Conservation (phyloP, 2,329 filamentous ascomycete species). For the Oidium heveae region DNA sequence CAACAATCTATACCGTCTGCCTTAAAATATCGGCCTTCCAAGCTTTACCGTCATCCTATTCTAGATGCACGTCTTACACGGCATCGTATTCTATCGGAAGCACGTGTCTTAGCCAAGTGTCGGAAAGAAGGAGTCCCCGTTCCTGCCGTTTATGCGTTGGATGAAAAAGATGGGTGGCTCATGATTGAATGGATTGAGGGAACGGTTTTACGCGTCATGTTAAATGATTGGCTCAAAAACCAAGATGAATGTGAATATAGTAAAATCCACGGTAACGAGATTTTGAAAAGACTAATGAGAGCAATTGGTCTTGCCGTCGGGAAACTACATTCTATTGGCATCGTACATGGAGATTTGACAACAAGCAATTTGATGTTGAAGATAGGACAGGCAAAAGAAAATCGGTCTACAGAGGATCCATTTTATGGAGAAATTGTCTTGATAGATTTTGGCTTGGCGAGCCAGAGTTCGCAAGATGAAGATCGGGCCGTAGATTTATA, state of each 20-base stretch:
- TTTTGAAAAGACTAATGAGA: constrained; percentile 36
- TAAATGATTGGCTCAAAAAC: constrained; percentile 41
- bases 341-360: constrained; percentile 87
- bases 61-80: constrained; percentile 74
- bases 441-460: constrained; percentile 85
- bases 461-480: constrained; percentile 60
- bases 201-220: constrained; percentile 36
- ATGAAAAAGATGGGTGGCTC: constrained; percentile 41
- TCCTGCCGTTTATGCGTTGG: constrained; percentile 51
- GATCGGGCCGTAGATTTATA: constrained; percentile 91
- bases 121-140: constrained; percentile 56
- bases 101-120: constrained; percentile 59
- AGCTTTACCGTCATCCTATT: constrained; percentile 72
- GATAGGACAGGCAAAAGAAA: constrained; percentile 3
- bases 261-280: constrained; percentile 16
- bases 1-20: constrained; percentile 41
- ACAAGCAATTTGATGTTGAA: constrained; percentile 89
- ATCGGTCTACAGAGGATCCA: constrained; percentile 6
- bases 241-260: constrained; percentile 9
- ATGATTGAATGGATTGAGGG: constrained; percentile 72
- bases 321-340: constrained; percentile 53
- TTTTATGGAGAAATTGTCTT: constrained; percentile 56
- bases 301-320: constrained; percentile 49
- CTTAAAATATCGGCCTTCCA: constrained; percentile 75
- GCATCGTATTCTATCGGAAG: constrained; percentile 70